Base-by-base conservation (phyloP, 768 basidiomycete species). In the Russula dissimulans region DNA sequence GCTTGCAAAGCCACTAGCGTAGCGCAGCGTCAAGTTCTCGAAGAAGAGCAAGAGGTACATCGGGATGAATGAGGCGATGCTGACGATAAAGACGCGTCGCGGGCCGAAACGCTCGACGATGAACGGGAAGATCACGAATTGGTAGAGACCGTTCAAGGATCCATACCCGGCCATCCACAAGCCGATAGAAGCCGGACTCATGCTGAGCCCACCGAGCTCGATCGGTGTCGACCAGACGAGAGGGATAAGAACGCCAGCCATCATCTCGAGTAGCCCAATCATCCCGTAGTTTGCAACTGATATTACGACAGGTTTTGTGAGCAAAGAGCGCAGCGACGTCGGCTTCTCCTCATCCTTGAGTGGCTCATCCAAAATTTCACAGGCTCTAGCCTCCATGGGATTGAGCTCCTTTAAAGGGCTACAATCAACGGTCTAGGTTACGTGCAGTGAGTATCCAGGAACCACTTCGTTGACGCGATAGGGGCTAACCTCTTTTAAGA, bases 221-320 rank as follows among this genome's bases (percentile, higher is more conserved):
- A 76, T 67, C 0, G 81, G 75, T 10, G 77, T 74, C 32, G 77
- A 70, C 53, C 73, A 74, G 67, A 81, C 77, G 38, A 81, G 67
- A 2, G 82, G 80, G 1, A 72, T 41, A 17, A 83, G 69, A 10
- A 73, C 74, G 14, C 65, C 39, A 48, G 74, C 56, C 3, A 70
- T 67, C 18, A 77, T 74, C 32, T 79, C 77, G 6, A 77, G 65
- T 15, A 83, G 73, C 10, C 72, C 72, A 17, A 81, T 69, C 5
- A 67, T 63, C 39, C 69, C 71, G 61, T 79, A 80, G 62, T 77
- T 81, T 49, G 67, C 58, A 31, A 79, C 67, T n/a, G 78, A 72
- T 41, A 80, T 67, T 49, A 77, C 59, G 53, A 82, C 73, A 9
- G 72, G 69, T 31, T 46, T 61, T 8, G 64, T 69, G 34, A 71